These are phyloP conservation scores for Strobilomyces echinocephalus DNA, from an alignment of 768 basidiomycete species.

Conservation along the genomic window DNA sequence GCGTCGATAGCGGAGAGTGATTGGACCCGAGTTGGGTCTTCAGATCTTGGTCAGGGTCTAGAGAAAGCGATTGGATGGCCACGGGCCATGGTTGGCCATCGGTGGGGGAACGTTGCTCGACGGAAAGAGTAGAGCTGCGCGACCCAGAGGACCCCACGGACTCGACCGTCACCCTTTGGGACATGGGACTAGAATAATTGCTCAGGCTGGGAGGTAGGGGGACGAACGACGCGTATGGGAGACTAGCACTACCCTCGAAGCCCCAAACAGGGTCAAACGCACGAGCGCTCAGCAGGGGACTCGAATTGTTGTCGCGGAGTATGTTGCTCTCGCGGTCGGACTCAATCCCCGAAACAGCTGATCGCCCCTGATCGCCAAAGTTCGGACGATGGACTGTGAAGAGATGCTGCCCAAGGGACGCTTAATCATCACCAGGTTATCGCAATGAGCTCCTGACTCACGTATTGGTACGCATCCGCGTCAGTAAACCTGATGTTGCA, in stretches of 20 bases:
- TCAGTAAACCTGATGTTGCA: conserved; percentile 43
- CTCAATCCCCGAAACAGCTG: background rate
- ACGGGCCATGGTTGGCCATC: conserved; percentile 14
- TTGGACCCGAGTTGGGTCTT: conserved; percentile 19
- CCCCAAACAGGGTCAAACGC: conserved; percentile 23
- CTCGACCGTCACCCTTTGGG: conserved; percentile 20
- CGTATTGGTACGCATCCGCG: conserved; percentile 34
- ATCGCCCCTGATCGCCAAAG: conserved; percentile 7
- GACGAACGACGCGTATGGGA: conserved; percentile 26
- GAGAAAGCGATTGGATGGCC: conserved; percentile 6
- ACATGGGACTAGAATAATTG: conserved; percentile 28
- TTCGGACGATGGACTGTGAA: conserved; percentile 25
- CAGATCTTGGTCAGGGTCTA: conserved; percentile 3
- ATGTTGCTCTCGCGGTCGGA: conserved; percentile 1
- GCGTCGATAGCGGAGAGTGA: conserved; percentile 29
- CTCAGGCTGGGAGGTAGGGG: conserved; percentile 30
- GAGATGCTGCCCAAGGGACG: conserved; percentile 19
- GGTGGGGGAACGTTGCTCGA: conserved; percentile 25
- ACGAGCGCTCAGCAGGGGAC: conserved; percentile 9
- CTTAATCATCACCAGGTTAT: background rate
- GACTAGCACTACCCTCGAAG: conserved; percentile 13
- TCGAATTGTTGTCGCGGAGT: background rate
- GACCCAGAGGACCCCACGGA: conserved; percentile 12
- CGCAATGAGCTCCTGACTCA: conserved; percentile 16
- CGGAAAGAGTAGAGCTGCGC: conserved; percentile 28